Evolutionary conservation across 768 basidiomycete genomes (phyloP).

Genomic region (Calocera viscosa): DNA sequence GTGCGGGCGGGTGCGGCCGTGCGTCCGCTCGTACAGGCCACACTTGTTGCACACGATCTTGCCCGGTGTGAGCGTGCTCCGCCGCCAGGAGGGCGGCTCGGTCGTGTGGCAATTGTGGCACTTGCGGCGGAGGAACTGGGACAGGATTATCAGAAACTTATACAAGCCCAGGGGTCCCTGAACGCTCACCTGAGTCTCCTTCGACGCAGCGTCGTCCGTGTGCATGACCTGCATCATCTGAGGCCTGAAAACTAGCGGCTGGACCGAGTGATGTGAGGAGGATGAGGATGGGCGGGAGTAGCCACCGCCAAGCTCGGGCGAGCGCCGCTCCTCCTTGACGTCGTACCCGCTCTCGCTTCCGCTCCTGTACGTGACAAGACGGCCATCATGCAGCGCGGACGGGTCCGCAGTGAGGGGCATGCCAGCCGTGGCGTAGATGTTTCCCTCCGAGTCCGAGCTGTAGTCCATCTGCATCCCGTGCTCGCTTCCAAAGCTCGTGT

Average conservation of each 20-base stretch:
- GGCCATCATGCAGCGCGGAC: constrained; percentile 23
- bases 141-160: not conserved
- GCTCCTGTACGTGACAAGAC: constrained; percentile 15
- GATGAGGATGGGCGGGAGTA: not conserved
- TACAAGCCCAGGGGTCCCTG: not conserved
- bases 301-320: not conserved
- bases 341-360: constrained; percentile 2
- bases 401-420: constrained; percentile 30
- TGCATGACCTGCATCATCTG: constrained; percentile 57
- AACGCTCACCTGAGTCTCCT: constrained; percentile 58
- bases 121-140: constrained; percentile 63
- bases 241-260: not conserved
- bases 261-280: not conserved
- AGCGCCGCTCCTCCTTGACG: constrained; percentile 4
- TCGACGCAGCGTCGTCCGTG: constrained; percentile 80
- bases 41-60: constrained; percentile 95
- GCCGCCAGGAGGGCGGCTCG: constrained; percentile 79
- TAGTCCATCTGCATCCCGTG: constrained; percentile 3
- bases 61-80: constrained; percentile 75
- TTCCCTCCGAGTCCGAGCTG: constrained; percentile 1
- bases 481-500: not conserved
- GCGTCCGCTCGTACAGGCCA: constrained; percentile 81
- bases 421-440: not conserved
- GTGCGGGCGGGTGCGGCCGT: constrained; percentile 66
- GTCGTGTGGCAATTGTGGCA: constrained; percentile 90